These are phyloP conservation scores for Oryza australiensis DNA, from an alignment of 176 grass and related monocot genomes.

Conservation along the genomic window DNA sequence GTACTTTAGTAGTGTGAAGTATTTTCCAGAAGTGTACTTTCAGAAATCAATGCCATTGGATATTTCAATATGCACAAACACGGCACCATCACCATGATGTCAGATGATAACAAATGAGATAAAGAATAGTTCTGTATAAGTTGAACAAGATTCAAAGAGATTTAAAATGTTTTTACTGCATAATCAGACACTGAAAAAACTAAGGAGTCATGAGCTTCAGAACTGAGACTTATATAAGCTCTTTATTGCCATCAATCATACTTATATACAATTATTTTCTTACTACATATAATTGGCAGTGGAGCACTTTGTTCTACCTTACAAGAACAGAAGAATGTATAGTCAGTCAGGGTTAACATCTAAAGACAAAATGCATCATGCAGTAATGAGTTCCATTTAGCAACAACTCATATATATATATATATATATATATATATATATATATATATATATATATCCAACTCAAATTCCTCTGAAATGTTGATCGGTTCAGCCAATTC, in stretches of 20 bases:
- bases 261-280: constrained; percentile 11
- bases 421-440: neutral
- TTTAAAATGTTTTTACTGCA: neutral
- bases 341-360: constrained; percentile 30
- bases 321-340: constrained; percentile 12
- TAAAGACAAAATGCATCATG: constrained; percentile 16
- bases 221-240: neutral
- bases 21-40: neutral
- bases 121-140: neutral
- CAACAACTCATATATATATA: neutral
- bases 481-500: neutral
- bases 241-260: neutral
- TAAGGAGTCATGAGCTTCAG: neutral
- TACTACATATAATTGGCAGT: neutral
- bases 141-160: neutral
- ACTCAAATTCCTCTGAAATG: neutral
- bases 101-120: neutral
- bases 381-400: neutral
- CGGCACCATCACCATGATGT: neutral
- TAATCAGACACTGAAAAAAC: neutral
- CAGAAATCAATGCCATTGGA: neutral
- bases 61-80: neutral
- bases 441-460: neutral
- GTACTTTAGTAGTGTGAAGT: neutral
- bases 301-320: neutral